These are phyloP conservation scores for sunflower (Helianthus annuus) DNA, from an alignment of 129 eudicot genomes.

Conservation along the genomic window HanXRQr2.0-SUNRISE NC_035449.2:100848313-100848812, in stretches of 20 bases:
- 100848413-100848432: not conserved
- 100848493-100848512: not conserved
- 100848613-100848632: not conserved
- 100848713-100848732: not conserved
- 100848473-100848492: not conserved
- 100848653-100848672: too few species aligned
- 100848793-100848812: too few species aligned
- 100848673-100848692: too few species aligned
- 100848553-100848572: slow-evolving; percentile 92
- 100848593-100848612: slow-evolving; percentile 33
- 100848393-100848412: not conserved
- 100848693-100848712: too few species aligned
- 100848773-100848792: too few species aligned
- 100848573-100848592: slow-evolving; percentile 75
- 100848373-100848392: not conserved
- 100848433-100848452: not conserved
- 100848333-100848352: too few species aligned
- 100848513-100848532: not conserved
- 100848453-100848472: not conserved
- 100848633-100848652: too few species aligned
- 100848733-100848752: not conserved
- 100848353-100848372: too few species aligned
- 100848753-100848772: not conserved
- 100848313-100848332: too few species aligned
- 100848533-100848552: slow-evolving; percentile 80